Percentiles rank a stretch among this genome's conserved stretches.
Evolutionary conservation across 805 yeast genomes (phyloP).

Genomic region (Schwanniomyces sp.): DNA sequence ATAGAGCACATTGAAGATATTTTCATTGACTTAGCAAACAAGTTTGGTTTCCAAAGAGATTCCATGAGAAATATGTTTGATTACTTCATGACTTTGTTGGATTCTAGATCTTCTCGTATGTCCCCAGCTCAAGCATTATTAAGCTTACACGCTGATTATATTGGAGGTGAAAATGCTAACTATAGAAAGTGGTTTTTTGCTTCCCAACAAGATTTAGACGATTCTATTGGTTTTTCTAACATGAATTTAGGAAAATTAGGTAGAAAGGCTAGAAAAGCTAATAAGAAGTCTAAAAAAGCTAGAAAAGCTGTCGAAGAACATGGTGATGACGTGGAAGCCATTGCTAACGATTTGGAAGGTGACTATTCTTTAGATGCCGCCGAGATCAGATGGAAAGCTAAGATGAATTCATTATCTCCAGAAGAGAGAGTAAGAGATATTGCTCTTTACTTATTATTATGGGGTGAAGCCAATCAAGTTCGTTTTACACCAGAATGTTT

Average conservation of each 20-base stretch:
- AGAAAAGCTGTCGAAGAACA: conserved; percentile 66
- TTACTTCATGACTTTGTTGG: conserved; percentile 80
- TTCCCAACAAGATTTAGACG: conserved; percentile 84
- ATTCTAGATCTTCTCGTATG: conserved; percentile 85
- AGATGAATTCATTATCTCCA: conserved; percentile 71
- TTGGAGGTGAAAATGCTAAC: conserved; percentile 85
- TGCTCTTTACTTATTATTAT: conserved; percentile 69
- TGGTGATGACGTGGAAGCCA: conserved; percentile 58
- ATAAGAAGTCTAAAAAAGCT: conserved; percentile 77
- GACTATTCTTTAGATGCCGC: conserved; percentile 82
- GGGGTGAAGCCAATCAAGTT: conserved; percentile 94
- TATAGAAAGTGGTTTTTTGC: conserved; percentile 89
- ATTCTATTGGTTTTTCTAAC: conserved; percentile 78
- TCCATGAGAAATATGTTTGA: conserved; percentile 91
- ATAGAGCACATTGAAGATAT: conserved; percentile 84
- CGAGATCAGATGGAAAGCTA: conserved; percentile 85
- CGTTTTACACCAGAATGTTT: conserved; percentile 89
- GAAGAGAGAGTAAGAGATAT: conserved; percentile 78
- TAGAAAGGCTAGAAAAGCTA: conserved; percentile 77
- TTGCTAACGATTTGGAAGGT: conserved; percentile 73
- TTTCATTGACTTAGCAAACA: conserved; percentile 77
- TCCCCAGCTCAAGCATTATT: conserved; percentile 84
- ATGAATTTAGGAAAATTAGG: conserved; percentile 75
- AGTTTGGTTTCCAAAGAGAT: conserved; percentile 89
- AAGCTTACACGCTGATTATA: conserved; percentile 82